Evolutionary conservation across 2,329 filamentous ascomycete species (phyloP), one percentile per base, ranked within the genome.

Genomic region (Hyphodiscus sp.): DNA sequence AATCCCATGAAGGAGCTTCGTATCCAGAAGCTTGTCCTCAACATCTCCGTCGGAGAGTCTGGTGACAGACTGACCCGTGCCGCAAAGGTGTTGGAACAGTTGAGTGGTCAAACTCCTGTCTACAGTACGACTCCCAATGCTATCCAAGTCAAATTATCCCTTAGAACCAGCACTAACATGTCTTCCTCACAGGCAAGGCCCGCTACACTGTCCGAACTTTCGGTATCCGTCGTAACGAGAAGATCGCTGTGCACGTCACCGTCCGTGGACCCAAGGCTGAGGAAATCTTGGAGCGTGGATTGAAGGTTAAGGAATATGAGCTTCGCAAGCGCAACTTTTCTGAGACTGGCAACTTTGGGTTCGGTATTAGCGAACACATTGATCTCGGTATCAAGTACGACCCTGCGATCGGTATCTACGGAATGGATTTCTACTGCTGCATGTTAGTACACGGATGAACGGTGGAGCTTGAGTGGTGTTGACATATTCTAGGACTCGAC

Each of bases 281-380:
- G 85, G 94, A 99, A 81, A 99, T 99, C 72, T 87, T 99, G 73
- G 94, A 99, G 89, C 92, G 94, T 85, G 94, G 94, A 75, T 88
- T 99, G 75, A 99, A 99, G 87, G 94, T 99, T 86, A 99, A 99
- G 91, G 94, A 99, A 81, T 99, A 99, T 82, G 94, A 99, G 79
- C 83, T 99, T 71, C 88, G 90, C 80, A 96, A 94, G 86, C 87
- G 89, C 79, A 99, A 99, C 89, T 99, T 99, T 88, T 92, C 87
- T 74, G 90, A 96, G 85, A 97, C 92, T 66, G 94, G 94, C 75
- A 96, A 96, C 88, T 99, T 99, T 76, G 94, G 94, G 69, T 99
- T 99, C 85, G 94, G 94, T 82, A 99, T 99, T 83, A 91, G 83
- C 81, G 94, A 99, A 82, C 94, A 99, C 88, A 99, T 99, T 79